A percentile compares a stretch with the other conserved stretches of the same genome.
phyloP scores from a whole-genome alignment of 768 basidiomycete genomes.

The Mycena venus region DNA sequence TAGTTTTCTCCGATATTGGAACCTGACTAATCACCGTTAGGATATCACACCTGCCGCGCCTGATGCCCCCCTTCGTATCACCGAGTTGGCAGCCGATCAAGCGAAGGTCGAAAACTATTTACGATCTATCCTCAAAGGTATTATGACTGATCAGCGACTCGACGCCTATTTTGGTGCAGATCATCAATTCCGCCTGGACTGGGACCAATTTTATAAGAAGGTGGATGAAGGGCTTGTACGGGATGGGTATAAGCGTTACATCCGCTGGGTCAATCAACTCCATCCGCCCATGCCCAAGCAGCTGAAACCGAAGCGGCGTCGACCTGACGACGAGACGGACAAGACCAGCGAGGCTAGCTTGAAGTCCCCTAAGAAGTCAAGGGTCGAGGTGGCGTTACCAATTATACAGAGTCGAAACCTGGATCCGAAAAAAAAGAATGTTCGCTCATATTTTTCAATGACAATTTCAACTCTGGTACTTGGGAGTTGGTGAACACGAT shows the following conservation, averaged over 20 bases:
- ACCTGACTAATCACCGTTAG: not conserved
- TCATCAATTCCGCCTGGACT: not conserved
- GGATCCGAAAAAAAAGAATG: too few species aligned
- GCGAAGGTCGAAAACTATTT: not conserved
- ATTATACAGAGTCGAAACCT: too few species aligned
- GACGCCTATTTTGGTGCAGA: constrained; percentile 1
- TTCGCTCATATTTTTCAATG: too few species aligned
- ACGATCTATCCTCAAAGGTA: constrained; percentile 3
- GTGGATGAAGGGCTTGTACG: constrained; percentile 5
- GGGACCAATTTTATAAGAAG: constrained; percentile 4
- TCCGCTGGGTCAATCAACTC: not conserved
- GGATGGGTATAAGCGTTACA: not conserved
- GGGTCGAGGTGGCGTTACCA: not conserved
- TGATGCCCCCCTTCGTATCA: not conserved
- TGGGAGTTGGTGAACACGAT: too few species aligned
- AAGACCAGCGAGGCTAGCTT: not conserved
- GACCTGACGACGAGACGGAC: not conserved
- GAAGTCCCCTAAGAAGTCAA: constrained; percentile 1
- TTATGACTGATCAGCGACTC: not conserved
- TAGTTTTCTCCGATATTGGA: not conserved
- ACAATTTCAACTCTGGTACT: too few species aligned
- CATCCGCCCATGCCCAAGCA: not conserved
- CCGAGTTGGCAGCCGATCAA: not conserved
- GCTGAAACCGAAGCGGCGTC: constrained; percentile 1
- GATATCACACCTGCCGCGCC: not conserved